phyloP scores from a whole-genome alignment of 768 basidiomycete species.

The Leccinum subgranulosum region DNA sequence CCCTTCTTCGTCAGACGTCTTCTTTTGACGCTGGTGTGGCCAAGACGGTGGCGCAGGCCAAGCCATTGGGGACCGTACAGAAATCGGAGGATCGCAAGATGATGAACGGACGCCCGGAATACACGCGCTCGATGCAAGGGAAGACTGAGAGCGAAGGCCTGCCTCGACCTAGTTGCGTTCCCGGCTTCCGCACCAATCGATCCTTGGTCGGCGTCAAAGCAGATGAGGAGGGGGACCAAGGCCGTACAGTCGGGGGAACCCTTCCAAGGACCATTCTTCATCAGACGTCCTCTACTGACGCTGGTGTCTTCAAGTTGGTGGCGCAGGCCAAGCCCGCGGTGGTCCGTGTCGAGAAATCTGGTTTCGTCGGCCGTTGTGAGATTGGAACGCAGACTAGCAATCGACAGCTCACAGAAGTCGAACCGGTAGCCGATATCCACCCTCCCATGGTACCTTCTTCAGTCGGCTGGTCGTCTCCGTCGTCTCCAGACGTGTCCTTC shows the following conservation, averaged over 20 bases:
- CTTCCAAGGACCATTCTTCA: too few species aligned
- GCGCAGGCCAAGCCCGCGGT: not conserved
- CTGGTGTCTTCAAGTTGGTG: too few species aligned
- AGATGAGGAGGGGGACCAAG: not conserved
- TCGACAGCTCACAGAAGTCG: not conserved
- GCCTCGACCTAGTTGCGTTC: conserved; percentile 2
- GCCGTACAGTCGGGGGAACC: too few species aligned
- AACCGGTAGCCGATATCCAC: not conserved
- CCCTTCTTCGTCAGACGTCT: too few species aligned
- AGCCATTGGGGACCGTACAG: too few species aligned
- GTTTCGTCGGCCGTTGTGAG: not conserved
- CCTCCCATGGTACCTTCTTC: too few species aligned
- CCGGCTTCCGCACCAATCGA: not conserved
- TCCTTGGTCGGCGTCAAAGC: not conserved
- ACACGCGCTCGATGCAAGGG: not conserved
- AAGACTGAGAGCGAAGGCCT: not conserved
- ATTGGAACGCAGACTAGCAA: not conserved
- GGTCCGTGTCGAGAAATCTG: too few species aligned
- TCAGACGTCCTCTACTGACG: too few species aligned
- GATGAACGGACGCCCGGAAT: not conserved
- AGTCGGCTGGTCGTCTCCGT: not conserved
- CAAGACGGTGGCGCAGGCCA: too few species aligned
- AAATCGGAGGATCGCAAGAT: too few species aligned
- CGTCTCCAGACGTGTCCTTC: conserved; percentile 1
- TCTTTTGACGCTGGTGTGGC: too few species aligned